A percentile compares a stretch with the other conserved stretches of the same genome.
phyloP scores from a whole-genome alignment of 2,329 filamentous ascomycete species.

The Lizonia empirigonia region DNA sequence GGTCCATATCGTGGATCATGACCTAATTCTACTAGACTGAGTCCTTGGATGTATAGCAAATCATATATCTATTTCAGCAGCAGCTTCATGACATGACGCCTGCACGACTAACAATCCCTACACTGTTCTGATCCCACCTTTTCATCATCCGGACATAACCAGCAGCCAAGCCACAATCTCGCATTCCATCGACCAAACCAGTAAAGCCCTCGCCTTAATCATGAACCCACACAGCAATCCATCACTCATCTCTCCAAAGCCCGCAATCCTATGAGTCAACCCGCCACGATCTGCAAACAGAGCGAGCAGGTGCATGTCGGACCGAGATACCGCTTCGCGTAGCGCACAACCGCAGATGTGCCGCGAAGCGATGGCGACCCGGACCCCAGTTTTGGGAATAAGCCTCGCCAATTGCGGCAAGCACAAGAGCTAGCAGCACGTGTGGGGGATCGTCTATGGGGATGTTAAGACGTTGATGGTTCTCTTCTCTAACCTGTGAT shows the following conservation, averaged over 20 bases:
- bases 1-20: no score
- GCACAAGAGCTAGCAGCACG: background rate
- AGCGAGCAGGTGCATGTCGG: slow-evolving; percentile 8
- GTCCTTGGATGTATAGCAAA: no score
- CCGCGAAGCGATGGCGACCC: slow-evolving; percentile 3
- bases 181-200: slow-evolving; percentile 8
- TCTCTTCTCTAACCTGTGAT: background rate
- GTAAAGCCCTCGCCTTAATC: slow-evolving; percentile 2
- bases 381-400: background rate
- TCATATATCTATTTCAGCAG: no score
- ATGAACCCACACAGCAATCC: background rate
- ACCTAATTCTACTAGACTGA: no score
- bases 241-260: no score
- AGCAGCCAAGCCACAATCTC: background rate
- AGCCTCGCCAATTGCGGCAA: slow-evolving; percentile 8
- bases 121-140: background rate
- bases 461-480: background rate
- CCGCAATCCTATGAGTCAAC: no score
- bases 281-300: no score
- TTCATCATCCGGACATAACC: background rate
- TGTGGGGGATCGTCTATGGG: slow-evolving; percentile 3
- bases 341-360: background rate
- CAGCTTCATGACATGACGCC: no score
- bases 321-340: slow-evolving; percentile 11
- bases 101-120: no score